These are phyloP conservation scores for Xylaria sp. DNA, from an alignment of 2,329 filamentous ascomycete species.

Conservation along the genomic window DNA sequence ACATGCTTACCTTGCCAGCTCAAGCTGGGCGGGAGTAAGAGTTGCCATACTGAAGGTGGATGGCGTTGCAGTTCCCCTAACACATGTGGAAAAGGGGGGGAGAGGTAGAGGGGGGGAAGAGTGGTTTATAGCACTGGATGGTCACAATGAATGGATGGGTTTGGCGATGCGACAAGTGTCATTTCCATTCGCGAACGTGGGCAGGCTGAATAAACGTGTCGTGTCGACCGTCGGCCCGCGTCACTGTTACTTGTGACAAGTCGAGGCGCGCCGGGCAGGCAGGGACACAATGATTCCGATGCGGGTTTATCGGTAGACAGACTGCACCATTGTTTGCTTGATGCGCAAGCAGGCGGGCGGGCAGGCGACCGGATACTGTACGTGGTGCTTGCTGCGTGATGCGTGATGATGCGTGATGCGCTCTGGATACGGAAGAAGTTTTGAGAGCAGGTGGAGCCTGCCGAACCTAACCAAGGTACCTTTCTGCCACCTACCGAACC, in stretches of 20 bases:
- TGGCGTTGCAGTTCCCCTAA: slow-evolving; percentile 33
- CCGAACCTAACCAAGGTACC: background rate
- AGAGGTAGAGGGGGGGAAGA: slow-evolving; percentile 2
- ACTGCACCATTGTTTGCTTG: slow-evolving; percentile 34
- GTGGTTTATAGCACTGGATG: slow-evolving; percentile 6
- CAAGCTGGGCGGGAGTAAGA: slow-evolving; percentile 64
- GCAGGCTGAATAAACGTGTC: background rate
- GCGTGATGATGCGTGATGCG: slow-evolving; percentile 26
- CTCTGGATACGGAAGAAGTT: slow-evolving; percentile 34
- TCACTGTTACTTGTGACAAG: slow-evolving; percentile 16
- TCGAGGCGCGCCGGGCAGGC: slow-evolving; percentile 3
- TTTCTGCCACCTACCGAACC: background rate
- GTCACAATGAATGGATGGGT: slow-evolving; percentile 22
- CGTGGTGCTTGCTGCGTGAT: slow-evolving; percentile 20
- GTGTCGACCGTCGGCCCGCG: slow-evolving; percentile 2
- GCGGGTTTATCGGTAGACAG: slow-evolving; percentile 21
- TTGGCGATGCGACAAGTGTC: slow-evolving; percentile 33
- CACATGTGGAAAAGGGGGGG: slow-evolving; percentile 39
- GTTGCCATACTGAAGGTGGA: slow-evolving; percentile 47
- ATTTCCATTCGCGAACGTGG: slow-evolving; percentile 20
- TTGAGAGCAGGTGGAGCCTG: slow-evolving; percentile 34
- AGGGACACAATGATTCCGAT: slow-evolving; percentile 25
- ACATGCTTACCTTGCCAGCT: slow-evolving; percentile 65
- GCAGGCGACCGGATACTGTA: slow-evolving; percentile 16
- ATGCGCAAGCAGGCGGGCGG: slow-evolving; percentile 25